These are phyloP conservation scores for Dianthus caryophyllus DNA, from an alignment of 148 eudicot species.

Conservation along the genomic window DNA sequence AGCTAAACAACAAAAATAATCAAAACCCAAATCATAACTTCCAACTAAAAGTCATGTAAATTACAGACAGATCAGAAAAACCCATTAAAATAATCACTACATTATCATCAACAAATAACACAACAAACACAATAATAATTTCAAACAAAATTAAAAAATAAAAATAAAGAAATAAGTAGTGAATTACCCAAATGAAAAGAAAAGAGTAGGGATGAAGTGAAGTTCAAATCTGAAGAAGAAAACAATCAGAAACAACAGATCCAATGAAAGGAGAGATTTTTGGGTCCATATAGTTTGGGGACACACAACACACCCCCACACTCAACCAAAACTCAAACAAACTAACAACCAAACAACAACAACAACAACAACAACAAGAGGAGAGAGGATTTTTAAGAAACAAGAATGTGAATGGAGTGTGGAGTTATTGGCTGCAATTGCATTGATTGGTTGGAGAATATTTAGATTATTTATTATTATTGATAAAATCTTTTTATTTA, in stretches of 20 bases:
- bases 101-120: not conserved
- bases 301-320: no score
- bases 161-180: not conserved
- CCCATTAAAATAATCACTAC: slow-evolving; percentile 7
- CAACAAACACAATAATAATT: not conserved
- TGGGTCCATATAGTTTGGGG: slow-evolving; percentile 14
- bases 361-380: no score
- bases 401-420: slow-evolving; percentile 7
- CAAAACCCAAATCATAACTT: slow-evolving; percentile 34
- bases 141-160: not conserved
- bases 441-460: no score
- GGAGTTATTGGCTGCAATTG: not conserved
- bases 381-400: slow-evolving; percentile 1
- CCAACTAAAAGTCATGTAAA: slow-evolving; percentile 13
- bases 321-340: not conserved
- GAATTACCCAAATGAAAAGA: slow-evolving; percentile 24
- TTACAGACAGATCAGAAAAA: slow-evolving; percentile 23
- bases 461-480: no score
- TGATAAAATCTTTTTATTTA: no score
- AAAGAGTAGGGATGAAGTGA: slow-evolving; percentile 3
- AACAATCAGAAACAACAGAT: slow-evolving; percentile 29
- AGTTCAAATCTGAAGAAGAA: slow-evolving; percentile 30
- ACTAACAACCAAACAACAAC: no score
- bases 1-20: slow-evolving; percentile 23
- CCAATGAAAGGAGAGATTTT: slow-evolving; percentile 24